Conservation (phyloP, 1,284 basidiomycete species). For the Irpex lacteus region DNA sequence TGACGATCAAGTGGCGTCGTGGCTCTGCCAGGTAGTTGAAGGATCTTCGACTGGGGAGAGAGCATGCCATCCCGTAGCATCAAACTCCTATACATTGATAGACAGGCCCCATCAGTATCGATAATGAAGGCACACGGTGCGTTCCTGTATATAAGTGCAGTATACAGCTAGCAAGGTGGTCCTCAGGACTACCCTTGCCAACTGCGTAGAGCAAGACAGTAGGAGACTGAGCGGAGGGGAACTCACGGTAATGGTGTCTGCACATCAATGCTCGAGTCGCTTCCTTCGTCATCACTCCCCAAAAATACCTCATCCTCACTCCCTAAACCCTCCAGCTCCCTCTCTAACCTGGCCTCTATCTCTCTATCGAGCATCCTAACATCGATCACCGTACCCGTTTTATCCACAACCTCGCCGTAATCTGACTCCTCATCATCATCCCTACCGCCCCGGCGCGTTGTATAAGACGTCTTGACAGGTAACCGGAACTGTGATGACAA, state of each 20-base stretch:
- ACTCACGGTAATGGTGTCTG: conserved; percentile 78
- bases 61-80: conserved; percentile 74
- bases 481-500: not conserved
- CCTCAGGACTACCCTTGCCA: not conserved
- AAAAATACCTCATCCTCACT: conserved; percentile 39
- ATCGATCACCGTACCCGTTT: conserved; percentile 24
- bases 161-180: not conserved
- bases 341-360: conserved; percentile 29
- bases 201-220: not conserved
- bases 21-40: conserved; percentile 29
- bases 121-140: not conserved
- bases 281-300: conserved; percentile 34
- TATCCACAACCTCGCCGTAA: conserved; percentile 27
- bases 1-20: conserved; percentile 11
- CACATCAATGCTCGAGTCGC: conserved; percentile 70
- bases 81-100: conserved; percentile 46
- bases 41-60: conserved; percentile 69
- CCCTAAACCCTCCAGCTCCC: conserved; percentile 38
- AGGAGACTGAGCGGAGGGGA: not conserved
- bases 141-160: not conserved
- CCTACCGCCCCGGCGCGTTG: conserved; percentile 13
- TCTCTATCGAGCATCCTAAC: conserved; percentile 23
- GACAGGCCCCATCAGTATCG: not conserved
- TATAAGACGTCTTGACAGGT: conserved; percentile 9
- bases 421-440: conserved; percentile 27